These are phyloP conservation scores for Ensete ventricosum DNA, from an alignment of 176 grass and related monocot genomes.

Conservation along the genomic window DNA sequence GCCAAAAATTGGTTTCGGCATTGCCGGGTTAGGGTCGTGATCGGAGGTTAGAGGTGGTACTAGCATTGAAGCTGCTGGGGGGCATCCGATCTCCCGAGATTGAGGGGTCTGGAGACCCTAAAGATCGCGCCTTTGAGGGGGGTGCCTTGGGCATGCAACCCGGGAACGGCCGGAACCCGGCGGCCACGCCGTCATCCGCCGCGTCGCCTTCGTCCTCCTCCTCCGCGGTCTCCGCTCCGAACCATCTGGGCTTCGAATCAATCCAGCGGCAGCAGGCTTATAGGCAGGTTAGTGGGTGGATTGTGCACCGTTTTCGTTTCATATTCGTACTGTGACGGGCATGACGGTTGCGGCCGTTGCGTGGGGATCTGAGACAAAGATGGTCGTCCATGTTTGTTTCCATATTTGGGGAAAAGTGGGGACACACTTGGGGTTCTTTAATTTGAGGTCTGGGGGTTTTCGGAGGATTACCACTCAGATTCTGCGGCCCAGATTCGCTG, in stretches of 20 bases:
- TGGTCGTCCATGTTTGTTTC: slow-evolving; percentile 18
- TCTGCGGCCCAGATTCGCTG: slow-evolving; percentile 10
- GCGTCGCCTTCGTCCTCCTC: slow-evolving; percentile 27
- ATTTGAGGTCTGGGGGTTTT: neutral
- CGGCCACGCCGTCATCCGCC: slow-evolving; percentile 9
- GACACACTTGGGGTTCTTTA: slow-evolving; percentile 5
- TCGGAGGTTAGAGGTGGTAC: neutral
- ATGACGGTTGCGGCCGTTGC: slow-evolving; percentile 8
- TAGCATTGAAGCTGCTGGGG: neutral
- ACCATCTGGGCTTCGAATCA: slow-evolving; percentile 35
- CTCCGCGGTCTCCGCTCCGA: slow-evolving; percentile 27
- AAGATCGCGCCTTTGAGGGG: neutral
- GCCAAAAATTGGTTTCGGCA: neutral
- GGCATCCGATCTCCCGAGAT: neutral
- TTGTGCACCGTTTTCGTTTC: neutral
- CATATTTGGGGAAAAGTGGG: slow-evolving; percentile 20
- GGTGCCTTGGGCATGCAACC: slow-evolving; percentile 18
- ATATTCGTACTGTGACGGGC: neutral
- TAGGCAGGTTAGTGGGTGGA: slow-evolving; percentile 28
- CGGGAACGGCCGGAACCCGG: slow-evolving; percentile 14
- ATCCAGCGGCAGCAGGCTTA: slow-evolving; percentile 25
- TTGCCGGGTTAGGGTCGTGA: neutral
- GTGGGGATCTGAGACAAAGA: slow-evolving; percentile 19
- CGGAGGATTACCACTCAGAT: neutral
- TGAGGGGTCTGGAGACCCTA: neutral